Percentiles rank a stretch among this genome's conserved stretches.
phyloP scores from a whole-genome alignment of 306 rosid genomes.

The Casuarina equisetifolia region DNA sequence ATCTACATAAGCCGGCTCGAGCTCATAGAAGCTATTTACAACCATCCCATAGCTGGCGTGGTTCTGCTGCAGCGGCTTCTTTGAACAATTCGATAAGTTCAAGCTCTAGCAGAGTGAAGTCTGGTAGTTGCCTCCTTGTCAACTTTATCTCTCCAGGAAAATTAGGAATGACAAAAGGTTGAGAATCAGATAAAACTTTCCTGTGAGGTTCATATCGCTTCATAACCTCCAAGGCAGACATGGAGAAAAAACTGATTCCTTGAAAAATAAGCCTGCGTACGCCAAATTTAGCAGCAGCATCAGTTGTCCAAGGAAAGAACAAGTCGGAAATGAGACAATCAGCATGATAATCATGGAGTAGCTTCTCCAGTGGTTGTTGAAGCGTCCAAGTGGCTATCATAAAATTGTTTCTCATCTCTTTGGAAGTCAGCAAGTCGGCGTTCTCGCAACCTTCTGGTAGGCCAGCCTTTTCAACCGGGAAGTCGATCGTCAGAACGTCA shows the following conservation, averaged over 20 bases:
- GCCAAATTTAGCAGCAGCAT: conserved; percentile 22
- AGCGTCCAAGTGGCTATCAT: conserved; percentile 22
- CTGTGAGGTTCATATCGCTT: conserved; percentile 26
- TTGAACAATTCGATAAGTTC: neutral
- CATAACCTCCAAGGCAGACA: conserved; percentile 18
- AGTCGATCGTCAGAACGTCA: conserved; percentile 2
- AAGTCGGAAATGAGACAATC: conserved; percentile 27
- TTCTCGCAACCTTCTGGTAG: conserved; percentile 41
- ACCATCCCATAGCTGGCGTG: conserved; percentile 45
- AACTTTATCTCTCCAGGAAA: conserved; percentile 41
- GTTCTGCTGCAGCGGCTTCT: conserved; percentile 21
- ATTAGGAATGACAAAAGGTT: conserved; percentile 35
- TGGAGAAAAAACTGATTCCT: conserved; percentile 28
- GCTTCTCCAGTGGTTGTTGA: conserved; percentile 30
- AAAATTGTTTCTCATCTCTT: conserved; percentile 13
- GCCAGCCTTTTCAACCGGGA: conserved; percentile 32
- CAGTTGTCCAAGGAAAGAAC: conserved; percentile 33
- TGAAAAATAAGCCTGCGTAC: conserved; percentile 40
- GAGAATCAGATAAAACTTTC: conserved; percentile 41
- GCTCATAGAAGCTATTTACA: conserved; percentile 56
- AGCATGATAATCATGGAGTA: neutral
- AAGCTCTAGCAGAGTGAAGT: neutral
- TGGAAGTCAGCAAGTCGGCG: conserved; percentile 4
- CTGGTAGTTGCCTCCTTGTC: conserved; percentile 19
- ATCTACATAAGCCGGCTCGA: conserved; percentile 46